Evolutionary conservation across 1,139 yeast species (phyloP).

Genomic region (Taphrina pruni): DNA sequence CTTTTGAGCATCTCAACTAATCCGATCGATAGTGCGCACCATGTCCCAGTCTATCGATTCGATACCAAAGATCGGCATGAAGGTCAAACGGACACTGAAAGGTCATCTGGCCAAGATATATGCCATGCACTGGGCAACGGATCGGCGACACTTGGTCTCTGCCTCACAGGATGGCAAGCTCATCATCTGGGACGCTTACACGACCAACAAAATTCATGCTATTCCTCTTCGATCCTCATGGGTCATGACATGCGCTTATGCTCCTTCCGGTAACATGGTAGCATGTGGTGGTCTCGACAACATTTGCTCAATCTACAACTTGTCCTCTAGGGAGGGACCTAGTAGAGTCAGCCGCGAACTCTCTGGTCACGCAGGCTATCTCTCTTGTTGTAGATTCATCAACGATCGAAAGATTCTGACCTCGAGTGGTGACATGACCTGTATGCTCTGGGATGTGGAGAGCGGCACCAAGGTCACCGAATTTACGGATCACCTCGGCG

Average conservation of each 20-base stretch:
- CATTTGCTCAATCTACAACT: constrained; percentile 70
- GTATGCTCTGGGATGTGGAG: constrained; percentile 78
- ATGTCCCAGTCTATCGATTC: constrained; percentile 43
- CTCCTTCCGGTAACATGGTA: constrained; percentile 67
- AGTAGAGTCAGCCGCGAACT: constrained; percentile 46
- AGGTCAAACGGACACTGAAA: constrained; percentile 49
- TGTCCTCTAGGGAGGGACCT: constrained; percentile 48
- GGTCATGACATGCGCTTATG: constrained; percentile 76
- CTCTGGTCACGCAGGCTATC: constrained; percentile 77
- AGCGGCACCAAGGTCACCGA: constrained; percentile 63
- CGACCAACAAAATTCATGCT: constrained; percentile 75
- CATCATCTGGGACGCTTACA: constrained; percentile 79
- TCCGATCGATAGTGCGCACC: constrained; percentile 31
- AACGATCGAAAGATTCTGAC: constrained; percentile 66
- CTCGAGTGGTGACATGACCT: constrained; percentile 82
- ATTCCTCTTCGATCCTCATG: constrained; percentile 66
- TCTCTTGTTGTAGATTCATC: constrained; percentile 74
- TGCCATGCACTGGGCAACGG: constrained; percentile 70
- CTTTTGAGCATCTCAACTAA: background rate
- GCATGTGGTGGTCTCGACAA: constrained; percentile 89
- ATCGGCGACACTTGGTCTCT: constrained; percentile 65
- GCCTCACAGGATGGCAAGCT: constrained; percentile 89
- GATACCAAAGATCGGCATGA: constrained; percentile 44
- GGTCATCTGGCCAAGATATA: constrained; percentile 82
- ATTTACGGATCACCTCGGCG: constrained; percentile 79